Evolutionary conservation across 192 early-diverging fungal genomes (phyloP), one percentile per base, ranked within the genome.

Genomic region (Coemansia sp.): DNA sequence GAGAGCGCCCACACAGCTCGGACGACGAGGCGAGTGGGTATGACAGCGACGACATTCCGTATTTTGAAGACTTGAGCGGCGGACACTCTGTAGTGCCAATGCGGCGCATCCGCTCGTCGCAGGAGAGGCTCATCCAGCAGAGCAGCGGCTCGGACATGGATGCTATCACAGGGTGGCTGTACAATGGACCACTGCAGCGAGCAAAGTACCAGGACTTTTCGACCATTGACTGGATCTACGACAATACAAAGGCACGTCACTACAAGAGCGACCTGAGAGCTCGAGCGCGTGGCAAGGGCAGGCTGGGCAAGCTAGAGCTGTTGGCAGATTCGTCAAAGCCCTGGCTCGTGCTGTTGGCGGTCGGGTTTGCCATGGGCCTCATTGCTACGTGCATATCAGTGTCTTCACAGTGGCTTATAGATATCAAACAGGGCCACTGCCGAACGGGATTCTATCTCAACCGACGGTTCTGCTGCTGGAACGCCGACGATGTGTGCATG

Each of bases 391-490:
- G 72, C 9, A 64, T 74, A 12, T 62, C 77, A 3, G 72, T 74
- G 19, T 46, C 72, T 3, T 52, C 77, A 61, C 77, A 92, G 38
- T 95, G 93, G 89, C 83, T 97, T 22, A 88, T 85, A 27, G 93
- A 94, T 75, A 78, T 93, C 41, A 89, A 92, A 56, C 74, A 85
- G 58, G 95, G 95, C 4, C 91, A 88, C 58, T 96, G 95, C 38
- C 72, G 73, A n/a, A 85, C 81, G 6, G 86, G 87, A 1, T 91
- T 90, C 74, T 87, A 91, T 43, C 75, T 93, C 26, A 90, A 89
- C 77, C 83, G 84, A 19, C 82, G 84, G 60, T 92, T 93, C 60
- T 97, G 95, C 72, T 98, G 95, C 78, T 87, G 83, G 87, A 86
- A 80, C 40, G 70, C 83, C 18, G 80, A 86, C 72, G 82, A 79